These are phyloP conservation scores for Teratosphaeria viscida DNA, from an alignment of 2,329 filamentous ascomycete species.

Conservation along the genomic window DNA sequence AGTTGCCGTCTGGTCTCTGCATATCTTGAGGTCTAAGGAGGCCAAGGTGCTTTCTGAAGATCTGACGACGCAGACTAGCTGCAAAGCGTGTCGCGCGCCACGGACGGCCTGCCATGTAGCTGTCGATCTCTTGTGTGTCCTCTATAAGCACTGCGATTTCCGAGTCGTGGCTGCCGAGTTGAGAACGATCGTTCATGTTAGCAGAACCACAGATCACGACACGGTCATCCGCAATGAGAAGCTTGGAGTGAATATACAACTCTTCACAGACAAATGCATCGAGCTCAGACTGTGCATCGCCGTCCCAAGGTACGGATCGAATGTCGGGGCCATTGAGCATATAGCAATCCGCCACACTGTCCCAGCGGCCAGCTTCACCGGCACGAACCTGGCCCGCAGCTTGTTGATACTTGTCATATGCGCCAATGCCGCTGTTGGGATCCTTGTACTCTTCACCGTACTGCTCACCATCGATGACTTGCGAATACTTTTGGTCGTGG, in stretches of 20 bases:
- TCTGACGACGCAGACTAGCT: constrained; percentile 66
- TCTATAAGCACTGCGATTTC: constrained; percentile 87
- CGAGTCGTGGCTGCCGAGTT: constrained; percentile 74
- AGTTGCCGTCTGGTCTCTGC: constrained; percentile 49
- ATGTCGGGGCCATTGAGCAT: constrained; percentile 70
- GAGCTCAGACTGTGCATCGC: constrained; percentile 43
- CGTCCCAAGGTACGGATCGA: constrained; percentile 50
- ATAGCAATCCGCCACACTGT: constrained; percentile 69
- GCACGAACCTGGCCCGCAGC: constrained; percentile 39
- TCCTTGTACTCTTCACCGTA: constrained; percentile 25
- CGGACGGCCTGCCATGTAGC: constrained; percentile 60
- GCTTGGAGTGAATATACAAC: constrained; percentile 56
- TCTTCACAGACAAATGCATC: constrained; percentile 54
- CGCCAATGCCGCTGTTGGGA: constrained; percentile 1
- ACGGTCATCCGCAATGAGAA: constrained; percentile 72
- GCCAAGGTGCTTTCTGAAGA: constrained; percentile 88
- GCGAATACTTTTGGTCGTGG: constrained; percentile 45
- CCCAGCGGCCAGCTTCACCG: constrained; percentile 49
- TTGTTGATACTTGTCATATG: constrained; percentile 52
- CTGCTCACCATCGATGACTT: constrained; percentile 24
- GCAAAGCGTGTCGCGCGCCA: constrained; percentile 68
- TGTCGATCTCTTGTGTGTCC: constrained; percentile 60
- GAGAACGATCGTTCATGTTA: constrained; percentile 61
- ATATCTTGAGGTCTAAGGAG: constrained; percentile 64
- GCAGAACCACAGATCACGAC: constrained; percentile 72